A percentile compares a stretch with the other conserved stretches of the same genome.
These are phyloP conservation scores for Populus trichocarpa DNA, from an alignment of 441 rosid genomes.

Conservation along the genomic window DNA sequence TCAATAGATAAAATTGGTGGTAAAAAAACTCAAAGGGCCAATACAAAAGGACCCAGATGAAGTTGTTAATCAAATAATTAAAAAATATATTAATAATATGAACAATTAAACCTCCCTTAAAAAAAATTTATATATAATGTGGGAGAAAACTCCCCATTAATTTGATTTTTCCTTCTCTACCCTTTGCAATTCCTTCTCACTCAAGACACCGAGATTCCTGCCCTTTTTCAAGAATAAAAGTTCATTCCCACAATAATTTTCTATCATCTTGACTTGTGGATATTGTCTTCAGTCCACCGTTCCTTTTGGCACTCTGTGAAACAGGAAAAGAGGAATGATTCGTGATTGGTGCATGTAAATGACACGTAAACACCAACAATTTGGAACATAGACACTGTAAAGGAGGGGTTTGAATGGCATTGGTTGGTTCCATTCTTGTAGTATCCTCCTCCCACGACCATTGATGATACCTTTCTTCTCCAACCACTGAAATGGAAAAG, in stretches of 20 bases:
- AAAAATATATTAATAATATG: no score
- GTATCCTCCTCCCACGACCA: neutral
- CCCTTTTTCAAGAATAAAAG: neutral
- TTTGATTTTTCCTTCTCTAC: neutral
- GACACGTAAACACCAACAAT: constrained; percentile 9
- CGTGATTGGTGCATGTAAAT: neutral
- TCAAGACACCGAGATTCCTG: constrained; percentile 14
- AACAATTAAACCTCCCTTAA: no score
- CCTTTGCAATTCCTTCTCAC: neutral
- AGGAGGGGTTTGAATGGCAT: constrained; percentile 2
- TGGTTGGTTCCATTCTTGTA: neutral
- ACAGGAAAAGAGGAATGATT: neutral
- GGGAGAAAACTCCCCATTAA: no score
- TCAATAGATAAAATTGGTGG: no score
- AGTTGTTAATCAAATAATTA: no score
- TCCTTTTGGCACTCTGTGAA: neutral
- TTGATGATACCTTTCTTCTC: neutral
- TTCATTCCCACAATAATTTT: neutral
- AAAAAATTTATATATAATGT: no score
- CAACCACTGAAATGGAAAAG: constrained; percentile 11
- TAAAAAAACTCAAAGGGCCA: no score
- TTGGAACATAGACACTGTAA: constrained; percentile 7
- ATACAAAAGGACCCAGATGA: no score
- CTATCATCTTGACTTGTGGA: neutral
- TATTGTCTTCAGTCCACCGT: neutral